phyloP scores from a whole-genome alignment of 2,329 filamentous ascomycete genomes.

The Helminthosporium solani region DNA sequence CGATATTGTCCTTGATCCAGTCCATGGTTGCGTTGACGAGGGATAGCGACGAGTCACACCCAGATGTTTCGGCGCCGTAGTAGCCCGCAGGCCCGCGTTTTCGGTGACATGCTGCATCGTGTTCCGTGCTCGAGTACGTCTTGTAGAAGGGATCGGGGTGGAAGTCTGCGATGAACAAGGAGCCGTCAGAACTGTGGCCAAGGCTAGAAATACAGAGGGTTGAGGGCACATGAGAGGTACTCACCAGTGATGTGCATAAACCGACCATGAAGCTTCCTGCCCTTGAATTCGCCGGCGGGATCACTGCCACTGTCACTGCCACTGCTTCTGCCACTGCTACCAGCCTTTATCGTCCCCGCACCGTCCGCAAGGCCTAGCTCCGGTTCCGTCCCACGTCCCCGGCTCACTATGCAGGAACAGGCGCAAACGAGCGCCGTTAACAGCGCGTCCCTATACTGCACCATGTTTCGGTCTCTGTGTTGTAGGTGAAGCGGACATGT shows the following conservation, averaged over 20 bases:
- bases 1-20: constrained; percentile 80
- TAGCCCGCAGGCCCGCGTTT: constrained; percentile 73
- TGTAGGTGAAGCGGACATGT: background rate
- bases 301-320: no score
- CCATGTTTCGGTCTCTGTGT: background rate
- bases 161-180: constrained; percentile 63
- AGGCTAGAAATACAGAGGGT: background rate
- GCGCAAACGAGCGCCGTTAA: constrained; percentile 25
- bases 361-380: constrained; percentile 4
- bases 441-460: constrained; percentile 18
- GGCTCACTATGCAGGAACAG: constrained; percentile 12
- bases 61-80: constrained; percentile 82
- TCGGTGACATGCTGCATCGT: constrained; percentile 74
- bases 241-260: constrained; percentile 88
- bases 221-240: constrained; percentile 3
- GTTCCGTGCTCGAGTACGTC: constrained; percentile 68
- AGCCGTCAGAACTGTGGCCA: background rate
- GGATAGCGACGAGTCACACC: constrained; percentile 80
- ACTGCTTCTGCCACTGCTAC: no score
- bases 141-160: constrained; percentile 91
- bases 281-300: background rate
- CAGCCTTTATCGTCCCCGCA: constrained; percentile 8
- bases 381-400: constrained; percentile 11
- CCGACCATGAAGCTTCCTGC: constrained; percentile 55
- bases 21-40: constrained; percentile 86